phyloP scores from a whole-genome alignment of 495 filamentous ascomycete genomes.

The Alectoria sarmentosa region DNA sequence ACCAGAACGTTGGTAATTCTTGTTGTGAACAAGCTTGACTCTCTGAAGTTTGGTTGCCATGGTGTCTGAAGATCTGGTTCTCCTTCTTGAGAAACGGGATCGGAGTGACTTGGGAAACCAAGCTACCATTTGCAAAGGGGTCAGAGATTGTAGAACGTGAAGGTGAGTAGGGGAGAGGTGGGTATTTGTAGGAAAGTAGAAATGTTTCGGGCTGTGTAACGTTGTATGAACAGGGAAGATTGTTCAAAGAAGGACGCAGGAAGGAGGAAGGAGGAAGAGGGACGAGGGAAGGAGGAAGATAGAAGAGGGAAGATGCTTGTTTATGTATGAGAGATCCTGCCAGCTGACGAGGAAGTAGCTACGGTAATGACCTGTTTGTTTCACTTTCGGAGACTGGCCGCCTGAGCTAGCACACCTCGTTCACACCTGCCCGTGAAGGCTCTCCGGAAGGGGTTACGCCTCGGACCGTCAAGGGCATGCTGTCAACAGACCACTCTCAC shows the following conservation, averaged over 20 bases:
- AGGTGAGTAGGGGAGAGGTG: background rate
- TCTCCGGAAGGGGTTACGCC: conserved; percentile 4
- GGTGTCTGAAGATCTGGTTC: conserved; percentile 13
- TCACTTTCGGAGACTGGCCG: background rate
- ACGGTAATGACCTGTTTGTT: conserved; percentile 9
- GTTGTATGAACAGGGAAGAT: background rate
- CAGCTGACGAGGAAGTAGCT: conserved; percentile 9
- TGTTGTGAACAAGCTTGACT: conserved; percentile 48
- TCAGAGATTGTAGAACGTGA: background rate
- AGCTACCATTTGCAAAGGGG: background rate
- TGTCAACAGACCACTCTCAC: conserved; percentile 5
- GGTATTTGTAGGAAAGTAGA: background rate
- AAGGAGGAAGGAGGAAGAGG: conserved; percentile 5
- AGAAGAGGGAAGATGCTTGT: conserved; percentile 4
- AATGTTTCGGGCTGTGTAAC: background rate
- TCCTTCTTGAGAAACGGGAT: background rate
- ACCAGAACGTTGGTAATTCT: conserved; percentile 56
- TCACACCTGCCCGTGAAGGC: conserved; percentile 8
- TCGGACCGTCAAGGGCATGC: conserved; percentile 4
- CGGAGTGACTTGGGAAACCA: conserved; percentile 1
- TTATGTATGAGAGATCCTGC: conserved; percentile 4
- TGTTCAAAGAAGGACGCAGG: background rate
- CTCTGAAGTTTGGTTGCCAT: conserved; percentile 42
- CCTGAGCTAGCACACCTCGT: background rate
- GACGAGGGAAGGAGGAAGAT: background rate